Evolutionary conservation across 345 rosid genomes (phyloP).

Genomic region (Hibiscus mutabilis): DNA sequence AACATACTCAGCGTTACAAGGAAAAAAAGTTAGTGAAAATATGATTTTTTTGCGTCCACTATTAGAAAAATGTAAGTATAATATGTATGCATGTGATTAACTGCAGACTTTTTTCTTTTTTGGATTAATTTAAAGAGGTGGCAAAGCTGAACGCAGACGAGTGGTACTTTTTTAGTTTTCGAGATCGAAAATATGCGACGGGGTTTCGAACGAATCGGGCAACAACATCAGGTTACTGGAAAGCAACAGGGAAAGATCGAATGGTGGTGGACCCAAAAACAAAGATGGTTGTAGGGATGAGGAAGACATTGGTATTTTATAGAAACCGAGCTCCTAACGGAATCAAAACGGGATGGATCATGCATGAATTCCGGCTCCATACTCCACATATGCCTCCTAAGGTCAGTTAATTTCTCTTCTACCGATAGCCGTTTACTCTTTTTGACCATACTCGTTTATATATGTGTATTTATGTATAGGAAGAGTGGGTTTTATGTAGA

Average conservation of each 20-base stretch:
- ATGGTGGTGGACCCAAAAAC: conserved; percentile 61
- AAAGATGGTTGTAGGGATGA: conserved; percentile 77
- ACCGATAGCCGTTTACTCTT: too few relatives aligned
- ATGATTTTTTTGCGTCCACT: not conserved
- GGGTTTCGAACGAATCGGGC: conserved; percentile 90
- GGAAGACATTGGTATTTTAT: conserved; percentile 92
- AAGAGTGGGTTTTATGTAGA: conserved; percentile 95
- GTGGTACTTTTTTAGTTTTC: conserved; percentile 97
- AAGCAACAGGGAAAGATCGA: conserved; percentile 97
- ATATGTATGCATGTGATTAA: conserved; percentile 1
- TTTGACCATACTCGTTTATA: not conserved
- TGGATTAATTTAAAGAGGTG: conserved; percentile 45
- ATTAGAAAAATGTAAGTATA: not conserved
- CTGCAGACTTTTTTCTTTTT: not conserved
- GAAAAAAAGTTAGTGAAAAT: conserved; percentile 4
- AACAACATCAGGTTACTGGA: conserved; percentile 86
- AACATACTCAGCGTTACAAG: not conserved
- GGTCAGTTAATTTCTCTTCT: conserved; percentile 29
- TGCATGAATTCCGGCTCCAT: conserved; percentile 97
- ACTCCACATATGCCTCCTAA: conserved; percentile 90
- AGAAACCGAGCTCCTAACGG: conserved; percentile 89
- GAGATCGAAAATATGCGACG: conserved; percentile 88
- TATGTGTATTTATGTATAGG: conserved; percentile 30
- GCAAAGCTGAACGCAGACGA: conserved; percentile 90
- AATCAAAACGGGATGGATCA: conserved; percentile 93